phyloP scores from a whole-genome alignment of 1,284 basidiomycete genomes.

The Crucibulum cyathiforme region DNA sequence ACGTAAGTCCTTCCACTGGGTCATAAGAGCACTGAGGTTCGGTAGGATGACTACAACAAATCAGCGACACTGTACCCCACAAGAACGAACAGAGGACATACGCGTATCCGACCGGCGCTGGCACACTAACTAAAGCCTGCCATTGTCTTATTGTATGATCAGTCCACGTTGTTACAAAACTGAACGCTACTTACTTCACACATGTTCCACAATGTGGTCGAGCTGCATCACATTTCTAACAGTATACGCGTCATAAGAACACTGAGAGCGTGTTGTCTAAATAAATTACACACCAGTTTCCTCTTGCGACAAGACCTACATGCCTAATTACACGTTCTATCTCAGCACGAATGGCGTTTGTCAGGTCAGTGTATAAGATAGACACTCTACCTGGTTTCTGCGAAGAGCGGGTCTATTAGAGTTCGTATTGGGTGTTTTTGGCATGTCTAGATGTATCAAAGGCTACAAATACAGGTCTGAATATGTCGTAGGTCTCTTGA shows the following conservation, averaged over 20 bases:
- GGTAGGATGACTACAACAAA: constrained; percentile 67
- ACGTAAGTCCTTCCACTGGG: constrained; percentile 77
- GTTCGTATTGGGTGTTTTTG: constrained; percentile 56
- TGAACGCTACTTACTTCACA: constrained; percentile 62
- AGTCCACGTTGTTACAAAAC: constrained; percentile 5
- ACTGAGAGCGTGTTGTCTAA: constrained; percentile 4
- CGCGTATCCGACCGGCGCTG: constrained; percentile 80
- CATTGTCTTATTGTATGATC: constrained; percentile 57
- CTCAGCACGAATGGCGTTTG: background rate
- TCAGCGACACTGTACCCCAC: constrained; percentile 3
- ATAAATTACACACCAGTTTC: constrained; percentile 65
- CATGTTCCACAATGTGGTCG: constrained; percentile 84
- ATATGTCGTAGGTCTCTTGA: too few species aligned
- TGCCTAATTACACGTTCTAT: constrained; percentile 50
- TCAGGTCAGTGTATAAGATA: constrained; percentile 4
- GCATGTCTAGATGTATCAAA: constrained; percentile 50
- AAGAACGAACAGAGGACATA: constrained; percentile 42
- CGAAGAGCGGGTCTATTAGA: constrained; percentile 68
- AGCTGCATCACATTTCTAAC: constrained; percentile 82
- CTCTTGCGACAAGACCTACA: constrained; percentile 81
- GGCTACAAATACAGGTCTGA: too few species aligned
- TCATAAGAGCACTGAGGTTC: constrained; percentile 85
- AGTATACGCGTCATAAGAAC: background rate
- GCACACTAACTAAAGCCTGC: constrained; percentile 79
- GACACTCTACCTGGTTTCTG: constrained; percentile 68